Evolutionary conservation across 352 stramenopile genomes (phyloP).

Genomic region (Phytophthora agathidicida): DNA sequence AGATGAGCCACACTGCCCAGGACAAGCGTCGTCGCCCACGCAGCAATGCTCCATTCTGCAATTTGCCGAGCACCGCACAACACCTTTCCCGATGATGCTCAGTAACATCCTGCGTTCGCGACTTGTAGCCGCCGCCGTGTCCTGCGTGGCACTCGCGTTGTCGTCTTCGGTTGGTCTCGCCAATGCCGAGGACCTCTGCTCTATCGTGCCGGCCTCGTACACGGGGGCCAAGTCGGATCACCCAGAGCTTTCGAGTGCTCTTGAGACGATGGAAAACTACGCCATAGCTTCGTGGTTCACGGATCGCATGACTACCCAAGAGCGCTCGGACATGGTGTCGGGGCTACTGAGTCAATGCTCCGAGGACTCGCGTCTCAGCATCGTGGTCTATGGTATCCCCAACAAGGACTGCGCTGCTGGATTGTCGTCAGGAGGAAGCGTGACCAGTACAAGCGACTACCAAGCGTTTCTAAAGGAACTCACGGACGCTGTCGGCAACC

Average conservation of each 20-base stretch:
- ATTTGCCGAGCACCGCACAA: constrained; percentile 15
- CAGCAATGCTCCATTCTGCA: constrained; percentile 25
- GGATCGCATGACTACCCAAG: constrained; percentile 36
- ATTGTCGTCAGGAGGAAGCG: constrained; percentile 39
- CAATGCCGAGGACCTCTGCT: constrained; percentile 35
- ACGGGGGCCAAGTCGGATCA: constrained; percentile 38
- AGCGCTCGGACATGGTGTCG: constrained; percentile 26
- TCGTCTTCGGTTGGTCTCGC: constrained; percentile 10
- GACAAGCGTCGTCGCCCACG: neutral
- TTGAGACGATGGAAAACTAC: constrained; percentile 42
- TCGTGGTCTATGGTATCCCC: constrained; percentile 68
- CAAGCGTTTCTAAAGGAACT: constrained; percentile 46
- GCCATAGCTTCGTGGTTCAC: constrained; percentile 61
- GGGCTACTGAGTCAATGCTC: constrained; percentile 37
- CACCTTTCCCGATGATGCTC: constrained; percentile 15
- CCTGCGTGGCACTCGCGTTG: constrained; percentile 21
- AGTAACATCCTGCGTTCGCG: constrained; percentile 13
- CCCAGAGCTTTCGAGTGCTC: constrained; percentile 32
- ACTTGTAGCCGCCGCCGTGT: constrained; percentile 10
- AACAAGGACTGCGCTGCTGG: constrained; percentile 64
- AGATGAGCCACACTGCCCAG: neutral
- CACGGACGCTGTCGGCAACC: constrained; percentile 40
- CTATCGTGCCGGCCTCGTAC: constrained; percentile 33
- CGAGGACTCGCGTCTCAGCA: constrained; percentile 39
- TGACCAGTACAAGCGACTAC: constrained; percentile 46